phyloP scores from a whole-genome alignment of 345 rosid genomes.

The Hevea brasiliensis region DNA sequence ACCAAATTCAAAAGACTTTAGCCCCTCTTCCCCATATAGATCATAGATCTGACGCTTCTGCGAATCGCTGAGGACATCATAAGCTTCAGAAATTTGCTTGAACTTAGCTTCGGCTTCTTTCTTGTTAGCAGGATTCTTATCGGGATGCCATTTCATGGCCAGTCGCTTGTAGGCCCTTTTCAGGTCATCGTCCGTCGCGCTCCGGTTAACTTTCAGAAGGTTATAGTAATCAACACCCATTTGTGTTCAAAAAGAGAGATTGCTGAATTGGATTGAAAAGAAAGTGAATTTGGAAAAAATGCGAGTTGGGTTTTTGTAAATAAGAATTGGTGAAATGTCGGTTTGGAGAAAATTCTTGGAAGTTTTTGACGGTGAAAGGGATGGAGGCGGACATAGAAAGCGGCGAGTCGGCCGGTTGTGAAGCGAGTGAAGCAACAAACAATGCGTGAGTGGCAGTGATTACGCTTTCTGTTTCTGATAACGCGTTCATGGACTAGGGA shows the following conservation, averaged over 20 bases:
- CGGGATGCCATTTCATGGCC: constrained; percentile 95
- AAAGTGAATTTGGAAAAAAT: background rate
- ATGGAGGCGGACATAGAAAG: background rate
- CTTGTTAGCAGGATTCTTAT: constrained; percentile 69
- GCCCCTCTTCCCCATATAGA: constrained; percentile 71
- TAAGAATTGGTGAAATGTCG: background rate
- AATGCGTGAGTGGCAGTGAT: constrained; percentile 8
- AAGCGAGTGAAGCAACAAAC: background rate
- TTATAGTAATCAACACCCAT: constrained; percentile 96
- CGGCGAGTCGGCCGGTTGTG: constrained; percentile 33
- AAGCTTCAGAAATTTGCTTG: constrained; percentile 84
- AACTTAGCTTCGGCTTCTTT: constrained; percentile 83
- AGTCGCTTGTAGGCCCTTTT: constrained; percentile 66
- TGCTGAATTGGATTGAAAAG: too few relatives aligned
- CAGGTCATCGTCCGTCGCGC: constrained; percentile 75
- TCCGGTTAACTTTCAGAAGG: constrained; percentile 58
- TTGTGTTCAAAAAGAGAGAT: too few relatives aligned
- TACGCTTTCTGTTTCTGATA: background rate
- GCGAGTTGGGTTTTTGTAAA: background rate
- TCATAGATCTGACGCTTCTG: constrained; percentile 88
- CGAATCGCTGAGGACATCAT: constrained; percentile 76
- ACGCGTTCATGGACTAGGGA: constrained; percentile 15
- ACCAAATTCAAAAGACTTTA: constrained; percentile 47
- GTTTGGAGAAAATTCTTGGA: background rate
- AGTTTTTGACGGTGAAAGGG: background rate